Conservation (phyloP, 2,329 filamentous ascomycete species). For the Aspergillus amoenus region DNA sequence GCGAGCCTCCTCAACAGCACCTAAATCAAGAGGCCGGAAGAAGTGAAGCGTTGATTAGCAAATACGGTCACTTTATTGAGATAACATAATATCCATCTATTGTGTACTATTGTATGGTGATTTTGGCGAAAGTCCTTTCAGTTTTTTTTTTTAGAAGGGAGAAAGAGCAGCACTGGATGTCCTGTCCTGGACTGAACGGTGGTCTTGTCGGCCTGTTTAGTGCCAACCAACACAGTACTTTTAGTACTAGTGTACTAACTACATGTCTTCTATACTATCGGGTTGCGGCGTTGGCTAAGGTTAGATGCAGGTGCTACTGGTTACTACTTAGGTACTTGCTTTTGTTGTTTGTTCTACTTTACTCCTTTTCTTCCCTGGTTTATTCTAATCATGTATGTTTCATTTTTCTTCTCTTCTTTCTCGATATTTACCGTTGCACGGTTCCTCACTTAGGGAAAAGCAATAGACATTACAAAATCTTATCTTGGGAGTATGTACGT, state of each 20-base stretch:
- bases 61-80: neutral
- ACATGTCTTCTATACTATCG: neutral
- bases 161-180: conserved; percentile 2
- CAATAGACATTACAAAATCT: neutral
- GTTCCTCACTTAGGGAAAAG: neutral
- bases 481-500: neutral
- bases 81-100: neutral
- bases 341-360: neutral
- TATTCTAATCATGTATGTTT: neutral
- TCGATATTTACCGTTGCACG: neutral
- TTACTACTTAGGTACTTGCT: neutral
- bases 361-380: neutral
- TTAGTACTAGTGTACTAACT: neutral
- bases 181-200: neutral
- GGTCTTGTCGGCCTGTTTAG: conserved; percentile 5
- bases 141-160: neutral
- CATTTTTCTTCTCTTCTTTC: neutral
- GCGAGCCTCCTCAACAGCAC: conserved; percentile 71
- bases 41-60: conserved; percentile 35
- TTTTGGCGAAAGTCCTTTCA: neutral
- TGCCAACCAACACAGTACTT: neutral
- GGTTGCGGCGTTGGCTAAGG: neutral
- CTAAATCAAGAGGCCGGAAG: conserved; percentile 52
- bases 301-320: neutral
- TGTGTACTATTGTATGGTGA: conserved; percentile 4